phyloP scores from a whole-genome alignment of 805 yeast genomes.

The Lipomyces yamanashiensis region DNA sequence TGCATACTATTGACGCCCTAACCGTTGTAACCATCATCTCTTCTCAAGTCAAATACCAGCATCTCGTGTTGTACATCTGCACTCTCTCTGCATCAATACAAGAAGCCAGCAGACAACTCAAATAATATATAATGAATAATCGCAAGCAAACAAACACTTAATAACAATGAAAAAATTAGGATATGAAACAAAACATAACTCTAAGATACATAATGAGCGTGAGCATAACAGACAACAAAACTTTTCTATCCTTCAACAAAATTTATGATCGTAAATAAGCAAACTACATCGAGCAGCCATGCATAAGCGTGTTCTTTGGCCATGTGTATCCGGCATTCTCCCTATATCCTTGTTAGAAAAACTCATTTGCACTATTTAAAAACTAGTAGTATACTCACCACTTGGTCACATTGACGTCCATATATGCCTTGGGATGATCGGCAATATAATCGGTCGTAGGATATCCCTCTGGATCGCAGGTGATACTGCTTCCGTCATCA shows the following conservation, averaged over 20 bases:
- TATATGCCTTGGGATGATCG: slow-evolving; percentile 69
- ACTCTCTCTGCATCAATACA: no score
- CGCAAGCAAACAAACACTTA: no score
- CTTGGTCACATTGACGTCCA: slow-evolving; percentile 66
- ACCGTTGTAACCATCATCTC: no score
- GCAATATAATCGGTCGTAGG: slow-evolving; percentile 88
- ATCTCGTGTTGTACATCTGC: no score
- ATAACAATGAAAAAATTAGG: no score
- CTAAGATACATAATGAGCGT: no score
- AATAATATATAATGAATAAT: no score
- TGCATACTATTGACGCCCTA: no score
- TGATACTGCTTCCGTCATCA: slow-evolving; percentile 50
- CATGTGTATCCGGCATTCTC: slow-evolving; percentile 31
- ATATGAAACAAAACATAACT: no score
- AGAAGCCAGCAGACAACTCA: no score
- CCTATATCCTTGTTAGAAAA: slow-evolving; percentile 3
- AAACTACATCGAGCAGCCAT: slow-evolving; percentile 17
- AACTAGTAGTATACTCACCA: slow-evolving; percentile 54
- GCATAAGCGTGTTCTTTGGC: slow-evolving; percentile 34
- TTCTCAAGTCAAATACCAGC: no score
- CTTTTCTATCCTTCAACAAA: background rate
- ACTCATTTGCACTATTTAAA: background rate
- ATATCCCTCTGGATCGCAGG: slow-evolving; percentile 85
- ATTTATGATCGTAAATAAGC: background rate
- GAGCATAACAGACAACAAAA: no score